Percentiles rank a stretch among this genome's conserved stretches.
Conservation (phyloP, 2,329 filamentous ascomycete genomes). For the Colletotrichum graminicola region DNA sequence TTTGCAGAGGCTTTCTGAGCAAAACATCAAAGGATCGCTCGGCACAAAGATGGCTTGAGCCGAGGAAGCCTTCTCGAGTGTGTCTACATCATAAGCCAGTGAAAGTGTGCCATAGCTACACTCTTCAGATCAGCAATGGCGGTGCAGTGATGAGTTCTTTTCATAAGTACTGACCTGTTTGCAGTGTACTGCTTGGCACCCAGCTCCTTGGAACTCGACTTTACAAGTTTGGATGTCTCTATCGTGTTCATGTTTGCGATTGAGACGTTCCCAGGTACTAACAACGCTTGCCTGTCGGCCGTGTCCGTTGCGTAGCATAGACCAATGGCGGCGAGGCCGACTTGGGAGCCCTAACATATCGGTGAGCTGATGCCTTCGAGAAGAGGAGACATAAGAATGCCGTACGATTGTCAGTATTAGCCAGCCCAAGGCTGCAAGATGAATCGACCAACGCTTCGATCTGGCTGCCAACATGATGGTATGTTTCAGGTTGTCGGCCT, state of each 20-base stretch:
- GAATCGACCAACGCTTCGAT: conserved; percentile 47
- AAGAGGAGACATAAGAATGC: background rate
- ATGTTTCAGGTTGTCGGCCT: conserved; percentile 49
- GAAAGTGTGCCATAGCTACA: conserved; percentile 55
- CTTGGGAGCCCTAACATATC: conserved; percentile 53
- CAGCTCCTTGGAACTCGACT: conserved; percentile 42
- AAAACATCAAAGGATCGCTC: conserved; percentile 46
- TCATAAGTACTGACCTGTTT: conserved; percentile 50
- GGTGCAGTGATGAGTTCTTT: background rate
- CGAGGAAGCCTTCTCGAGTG: conserved; percentile 43
- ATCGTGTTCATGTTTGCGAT: conserved; percentile 54
- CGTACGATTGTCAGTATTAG: conserved; percentile 50
- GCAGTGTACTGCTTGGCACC: conserved; percentile 58
- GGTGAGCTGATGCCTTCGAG: background rate
- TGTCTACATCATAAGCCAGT: conserved; percentile 47
- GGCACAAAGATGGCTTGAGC: conserved; percentile 50
- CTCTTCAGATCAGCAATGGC: background rate
- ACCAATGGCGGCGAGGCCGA: conserved; percentile 57
- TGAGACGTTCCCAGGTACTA: conserved; percentile 51
- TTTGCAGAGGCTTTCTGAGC: conserved; percentile 44
- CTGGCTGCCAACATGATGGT: conserved; percentile 47
- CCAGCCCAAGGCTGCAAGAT: conserved; percentile 48
- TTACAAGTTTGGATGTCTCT: conserved; percentile 48
- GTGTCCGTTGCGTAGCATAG: conserved; percentile 58
- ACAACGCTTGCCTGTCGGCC: conserved; percentile 50